A percentile compares a stretch with the other conserved stretches of the same genome.
phyloP scores from a whole-genome alignment of 1,139 yeast genomes.

The Nadsonia starkeyi-henricii region DNA sequence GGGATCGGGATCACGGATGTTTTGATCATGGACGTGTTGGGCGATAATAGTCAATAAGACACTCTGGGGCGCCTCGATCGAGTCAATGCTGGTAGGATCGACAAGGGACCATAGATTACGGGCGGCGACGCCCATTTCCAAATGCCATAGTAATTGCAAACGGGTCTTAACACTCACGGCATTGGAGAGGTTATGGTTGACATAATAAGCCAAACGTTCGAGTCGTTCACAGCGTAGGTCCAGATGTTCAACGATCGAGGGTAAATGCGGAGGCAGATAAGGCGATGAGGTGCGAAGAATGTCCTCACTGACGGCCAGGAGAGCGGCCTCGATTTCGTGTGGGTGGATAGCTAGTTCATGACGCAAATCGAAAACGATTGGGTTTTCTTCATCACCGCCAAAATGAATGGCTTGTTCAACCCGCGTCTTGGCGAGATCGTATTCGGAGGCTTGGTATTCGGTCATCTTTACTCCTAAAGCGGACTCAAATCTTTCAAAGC shows the following conservation, averaged over 20 bases:
- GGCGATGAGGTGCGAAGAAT: conserved; percentile 35
- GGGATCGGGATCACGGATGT: conserved; percentile 9
- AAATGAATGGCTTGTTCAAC: conserved; percentile 72
- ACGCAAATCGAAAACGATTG: conserved; percentile 44
- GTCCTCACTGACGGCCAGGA: conserved; percentile 37
- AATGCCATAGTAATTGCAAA: conserved; percentile 30
- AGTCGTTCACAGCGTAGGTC: conserved; percentile 28
- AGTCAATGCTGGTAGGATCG: conserved; percentile 8
- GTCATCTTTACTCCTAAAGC: conserved; percentile 9
- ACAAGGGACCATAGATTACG: conserved; percentile 32
- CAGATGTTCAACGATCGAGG: conserved; percentile 32
- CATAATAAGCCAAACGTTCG: conserved; percentile 35
- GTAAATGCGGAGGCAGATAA: conserved; percentile 32
- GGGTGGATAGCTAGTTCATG: conserved; percentile 22
- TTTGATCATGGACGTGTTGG: conserved; percentile 4
- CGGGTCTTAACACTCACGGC: conserved; percentile 23
- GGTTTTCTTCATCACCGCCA: conserved; percentile 31
- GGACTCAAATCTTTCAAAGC: conserved; percentile 38
- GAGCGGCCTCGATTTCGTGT: conserved; percentile 36
- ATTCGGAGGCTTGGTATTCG: conserved; percentile 10
- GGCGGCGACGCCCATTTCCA: conserved; percentile 48
- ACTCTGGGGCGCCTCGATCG: conserved; percentile 4
- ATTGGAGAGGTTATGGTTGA: conserved; percentile 33
- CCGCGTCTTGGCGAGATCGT: conserved; percentile 45
- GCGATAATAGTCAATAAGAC: conserved; percentile 9